These are phyloP conservation scores for Diaporthe humulicola DNA, from an alignment of 2,329 filamentous ascomycete genomes.

Conservation along the genomic window DNA sequence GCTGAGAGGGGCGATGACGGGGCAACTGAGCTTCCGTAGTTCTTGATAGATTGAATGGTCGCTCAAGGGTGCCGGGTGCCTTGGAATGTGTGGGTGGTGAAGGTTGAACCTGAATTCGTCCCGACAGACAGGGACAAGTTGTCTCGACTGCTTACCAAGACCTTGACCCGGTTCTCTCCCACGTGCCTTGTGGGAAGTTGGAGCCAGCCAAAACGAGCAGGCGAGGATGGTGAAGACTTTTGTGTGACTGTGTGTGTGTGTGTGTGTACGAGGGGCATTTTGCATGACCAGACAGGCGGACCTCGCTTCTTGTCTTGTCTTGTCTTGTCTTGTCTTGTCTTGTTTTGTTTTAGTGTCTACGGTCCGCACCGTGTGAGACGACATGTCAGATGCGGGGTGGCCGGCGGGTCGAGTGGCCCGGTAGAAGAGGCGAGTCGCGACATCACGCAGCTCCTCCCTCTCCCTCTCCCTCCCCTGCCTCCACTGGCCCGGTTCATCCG, in stretches of 20 bases:
- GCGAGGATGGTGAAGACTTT: not conserved
- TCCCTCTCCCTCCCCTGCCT: not conserved
- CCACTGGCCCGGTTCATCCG: constrained; percentile 6
- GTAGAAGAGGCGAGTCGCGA: not conserved
- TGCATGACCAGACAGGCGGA: not conserved
- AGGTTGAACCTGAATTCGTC: constrained; percentile 10
- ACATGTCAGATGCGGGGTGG: constrained; percentile 19
- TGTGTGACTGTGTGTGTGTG: too few relatives aligned
- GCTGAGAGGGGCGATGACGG: too few relatives aligned
- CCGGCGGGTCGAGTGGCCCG: not conserved
- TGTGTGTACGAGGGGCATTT: not conserved
- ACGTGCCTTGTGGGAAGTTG: too few relatives aligned
- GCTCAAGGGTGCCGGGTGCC: too few relatives aligned
- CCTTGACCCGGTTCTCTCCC: too few relatives aligned
- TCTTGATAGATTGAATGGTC: not conserved
- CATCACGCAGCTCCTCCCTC: not conserved
- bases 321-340: too few relatives aligned
- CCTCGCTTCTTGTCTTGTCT: not conserved
- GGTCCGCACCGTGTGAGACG: constrained; percentile 2
- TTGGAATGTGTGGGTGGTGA: not conserved
- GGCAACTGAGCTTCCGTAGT: not conserved
- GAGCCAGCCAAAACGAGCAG: too few relatives aligned
- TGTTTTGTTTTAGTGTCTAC: constrained; percentile 5
- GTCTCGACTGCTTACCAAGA: not conserved
- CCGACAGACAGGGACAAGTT: not conserved